Evolutionary conservation across 73 alveolate species (phyloP).

Genomic region (Paramecium biaurelia): DNA sequence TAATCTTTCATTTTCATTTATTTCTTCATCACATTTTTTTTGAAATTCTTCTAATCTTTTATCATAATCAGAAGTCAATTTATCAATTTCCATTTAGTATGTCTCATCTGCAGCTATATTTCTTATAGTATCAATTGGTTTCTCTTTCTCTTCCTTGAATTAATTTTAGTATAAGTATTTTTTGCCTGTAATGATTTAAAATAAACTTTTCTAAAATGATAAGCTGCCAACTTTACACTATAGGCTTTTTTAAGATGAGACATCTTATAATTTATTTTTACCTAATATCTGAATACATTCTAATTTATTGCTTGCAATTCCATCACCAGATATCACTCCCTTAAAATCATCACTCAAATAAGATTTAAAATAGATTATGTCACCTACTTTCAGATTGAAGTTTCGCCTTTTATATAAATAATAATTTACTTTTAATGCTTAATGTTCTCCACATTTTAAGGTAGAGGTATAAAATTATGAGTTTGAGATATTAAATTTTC

Average conservation of each 20-base stretch:
- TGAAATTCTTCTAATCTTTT: neutral
- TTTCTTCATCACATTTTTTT: neutral
- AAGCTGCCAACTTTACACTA: neutral
- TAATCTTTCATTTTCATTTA: conserved; percentile 21
- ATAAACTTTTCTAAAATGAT: conserved; percentile 1
- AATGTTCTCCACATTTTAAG: neutral
- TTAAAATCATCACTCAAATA: conserved; percentile 25
- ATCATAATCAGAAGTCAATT: neutral
- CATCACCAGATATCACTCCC: conserved; percentile 61
- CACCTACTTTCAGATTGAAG: conserved; percentile 33
- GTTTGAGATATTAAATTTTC: neutral
- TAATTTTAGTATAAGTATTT: conserved; percentile 18
- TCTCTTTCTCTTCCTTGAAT: neutral
- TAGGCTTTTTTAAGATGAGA: neutral
- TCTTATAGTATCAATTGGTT: neutral
- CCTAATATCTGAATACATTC: conserved; percentile 36
- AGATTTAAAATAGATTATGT: conserved; percentile 16
- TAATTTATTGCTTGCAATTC: conserved; percentile 58
- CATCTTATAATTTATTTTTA: neutral
- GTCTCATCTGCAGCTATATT: neutral
- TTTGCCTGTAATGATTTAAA: neutral
- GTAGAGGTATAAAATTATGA: neutral
- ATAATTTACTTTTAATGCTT: neutral
- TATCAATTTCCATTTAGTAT: neutral
- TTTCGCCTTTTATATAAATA: neutral